Conservation (phyloP, 2,329 filamentous ascomycete species). For the Alternaria arbusti region DNA sequence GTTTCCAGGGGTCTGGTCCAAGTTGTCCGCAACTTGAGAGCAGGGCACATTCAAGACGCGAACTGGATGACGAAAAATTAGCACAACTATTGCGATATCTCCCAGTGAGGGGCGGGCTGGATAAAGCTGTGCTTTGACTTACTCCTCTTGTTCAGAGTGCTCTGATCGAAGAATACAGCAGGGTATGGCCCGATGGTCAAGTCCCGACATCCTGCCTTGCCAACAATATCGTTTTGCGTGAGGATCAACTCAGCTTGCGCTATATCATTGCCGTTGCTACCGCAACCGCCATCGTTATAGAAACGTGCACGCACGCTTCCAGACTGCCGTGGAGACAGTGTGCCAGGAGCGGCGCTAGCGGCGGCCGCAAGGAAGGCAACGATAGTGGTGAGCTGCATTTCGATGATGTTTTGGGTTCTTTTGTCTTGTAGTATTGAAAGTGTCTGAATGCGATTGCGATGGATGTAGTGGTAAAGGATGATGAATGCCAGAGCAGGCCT, state of each 20-base stretch:
- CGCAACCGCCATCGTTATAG: not conserved
- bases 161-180: not conserved
- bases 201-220: not conserved
- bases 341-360: not conserved
- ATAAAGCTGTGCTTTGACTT: not conserved
- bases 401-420: not conserved
- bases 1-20: not conserved
- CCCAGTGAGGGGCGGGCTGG: not conserved
- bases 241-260: not conserved
- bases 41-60: not conserved
- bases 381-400: not conserved
- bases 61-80: not conserved
- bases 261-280: not conserved
- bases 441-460: not conserved
- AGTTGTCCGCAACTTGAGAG: not conserved
- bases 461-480: not conserved
- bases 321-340: not conserved
- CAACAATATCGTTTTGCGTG: not conserved
- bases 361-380: not conserved
- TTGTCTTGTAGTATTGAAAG: not conserved
- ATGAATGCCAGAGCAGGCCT: not conserved
- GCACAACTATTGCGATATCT: not conserved
- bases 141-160: not conserved
- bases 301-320: not conserved
- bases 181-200: not conserved